Percentiles rank a stretch among this genome's conserved stretches.
Conservation (phyloP, 495 filamentous ascomycete genomes). For the Tricharina praecox region DNA sequence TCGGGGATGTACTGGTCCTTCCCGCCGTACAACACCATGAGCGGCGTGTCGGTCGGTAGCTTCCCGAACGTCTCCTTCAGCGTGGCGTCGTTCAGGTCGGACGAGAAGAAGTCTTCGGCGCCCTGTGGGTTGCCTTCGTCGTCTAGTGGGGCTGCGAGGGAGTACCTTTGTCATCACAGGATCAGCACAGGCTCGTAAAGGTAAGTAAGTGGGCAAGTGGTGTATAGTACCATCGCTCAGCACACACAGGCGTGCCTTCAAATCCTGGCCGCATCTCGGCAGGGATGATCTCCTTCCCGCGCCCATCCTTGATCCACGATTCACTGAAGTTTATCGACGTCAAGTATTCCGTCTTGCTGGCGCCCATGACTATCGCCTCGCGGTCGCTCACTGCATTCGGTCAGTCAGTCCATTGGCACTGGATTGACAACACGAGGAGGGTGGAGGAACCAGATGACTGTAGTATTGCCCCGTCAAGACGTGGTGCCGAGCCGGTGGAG, state of each 20-base stretch:
- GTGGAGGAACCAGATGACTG: constrained; percentile 41
- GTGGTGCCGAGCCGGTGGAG: constrained; percentile 15
- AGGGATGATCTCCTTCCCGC: constrained; percentile 42
- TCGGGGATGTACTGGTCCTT: constrained; percentile 54
- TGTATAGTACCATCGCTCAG: constrained; percentile 38
- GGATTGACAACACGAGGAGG: too few species aligned
- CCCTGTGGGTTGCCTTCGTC: constrained; percentile 30
- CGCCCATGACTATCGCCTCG: constrained; percentile 37
- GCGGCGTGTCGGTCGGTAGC: constrained; percentile 36
- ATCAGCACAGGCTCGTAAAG: not conserved
- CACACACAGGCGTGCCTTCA: constrained; percentile 43
- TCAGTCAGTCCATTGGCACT: too few species aligned
- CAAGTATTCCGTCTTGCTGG: constrained; percentile 33
- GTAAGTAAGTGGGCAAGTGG: not conserved
- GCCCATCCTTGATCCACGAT: constrained; percentile 36
- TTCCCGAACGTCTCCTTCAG: constrained; percentile 48
- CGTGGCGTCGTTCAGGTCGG: constrained; percentile 47
- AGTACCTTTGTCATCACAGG: constrained; percentile 7
- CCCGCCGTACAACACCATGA: constrained; percentile 53
- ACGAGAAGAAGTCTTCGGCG: constrained; percentile 80
- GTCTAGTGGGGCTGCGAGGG: constrained; percentile 11
- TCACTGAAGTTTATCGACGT: constrained; percentile 38
- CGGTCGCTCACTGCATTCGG: constrained; percentile 58
- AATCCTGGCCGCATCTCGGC: constrained; percentile 33
- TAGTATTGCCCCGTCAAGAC: constrained; percentile 61